phyloP scores from a whole-genome alignment of 1,284 basidiomycete genomes.

The Ustilago shanxiensis region DNA sequence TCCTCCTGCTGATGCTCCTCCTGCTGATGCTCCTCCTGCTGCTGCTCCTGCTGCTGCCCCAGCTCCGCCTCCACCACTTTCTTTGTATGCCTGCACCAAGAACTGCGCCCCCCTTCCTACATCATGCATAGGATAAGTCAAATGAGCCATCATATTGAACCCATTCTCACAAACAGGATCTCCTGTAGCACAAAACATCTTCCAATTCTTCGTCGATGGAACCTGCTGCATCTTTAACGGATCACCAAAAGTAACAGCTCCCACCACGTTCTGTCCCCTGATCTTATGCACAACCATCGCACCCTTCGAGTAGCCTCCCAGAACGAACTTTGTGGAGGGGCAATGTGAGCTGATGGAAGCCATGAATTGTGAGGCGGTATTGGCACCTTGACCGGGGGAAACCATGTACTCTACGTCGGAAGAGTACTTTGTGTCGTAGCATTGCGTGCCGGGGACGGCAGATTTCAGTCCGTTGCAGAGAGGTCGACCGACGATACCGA shows the following conservation, averaged over 20 bases:
- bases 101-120: constrained; percentile 19
- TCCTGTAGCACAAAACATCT: constrained; percentile 28
- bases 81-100: constrained; percentile 26
- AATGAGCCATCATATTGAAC: constrained; percentile 34
- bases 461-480: constrained; percentile 30
- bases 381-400: constrained; percentile 11
- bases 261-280: constrained; percentile 20
- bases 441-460: constrained; percentile 24
- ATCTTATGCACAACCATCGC: constrained; percentile 41
- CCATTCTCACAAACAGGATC: constrained; percentile 43
- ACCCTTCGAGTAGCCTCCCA: constrained; percentile 38
- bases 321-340: constrained; percentile 30
- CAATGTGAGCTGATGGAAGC: constrained; percentile 12
- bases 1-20: neutral
- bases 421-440: constrained; percentile 36
- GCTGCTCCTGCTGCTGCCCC: constrained; percentile 3
- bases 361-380: constrained; percentile 21
- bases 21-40: neutral
- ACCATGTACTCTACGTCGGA: constrained; percentile 36
- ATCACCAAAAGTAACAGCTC: constrained; percentile 47
- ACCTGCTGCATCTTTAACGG: constrained; percentile 25
- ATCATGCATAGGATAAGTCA: constrained; percentile 21
- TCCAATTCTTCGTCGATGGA: constrained; percentile 19
- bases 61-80: constrained; percentile 6
- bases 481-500: constrained; percentile 41